Evolutionary conservation across 1,139 yeast species (phyloP).

Genomic region (Blastobotrys niveus): DNA sequence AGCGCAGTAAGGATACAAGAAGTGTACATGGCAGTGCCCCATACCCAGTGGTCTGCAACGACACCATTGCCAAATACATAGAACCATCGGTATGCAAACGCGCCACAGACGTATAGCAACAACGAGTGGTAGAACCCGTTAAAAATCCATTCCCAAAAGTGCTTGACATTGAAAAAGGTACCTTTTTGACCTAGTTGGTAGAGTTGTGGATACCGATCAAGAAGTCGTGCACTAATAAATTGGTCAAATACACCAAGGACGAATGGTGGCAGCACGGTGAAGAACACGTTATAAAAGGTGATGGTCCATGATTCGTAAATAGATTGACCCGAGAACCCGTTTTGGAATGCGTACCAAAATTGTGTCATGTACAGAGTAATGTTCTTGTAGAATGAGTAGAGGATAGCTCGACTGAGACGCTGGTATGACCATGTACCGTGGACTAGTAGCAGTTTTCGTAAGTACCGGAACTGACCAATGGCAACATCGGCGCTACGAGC

Average conservation of each 20-base stretch:
- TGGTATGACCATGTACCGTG: conserved; percentile 99
- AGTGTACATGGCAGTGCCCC: conserved; percentile 91
- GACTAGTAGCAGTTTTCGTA: conserved; percentile 75
- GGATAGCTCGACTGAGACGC: conserved; percentile 82
- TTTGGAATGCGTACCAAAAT: conserved; percentile 93
- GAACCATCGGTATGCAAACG: conserved; percentile 64
- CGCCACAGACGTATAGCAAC: conserved; percentile 68
- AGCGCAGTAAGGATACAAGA: conserved; percentile 83
- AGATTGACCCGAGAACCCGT: conserved; percentile 92
- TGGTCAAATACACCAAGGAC: conserved; percentile 96
- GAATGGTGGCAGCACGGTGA: conserved; percentile 93
- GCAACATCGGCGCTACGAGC: conserved; percentile 97
- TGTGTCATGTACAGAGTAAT: conserved; percentile 95
- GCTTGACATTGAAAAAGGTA: conserved; percentile 79
- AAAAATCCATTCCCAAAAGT: conserved; percentile 95
- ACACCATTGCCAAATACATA: conserved; percentile 58
- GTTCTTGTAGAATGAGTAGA: conserved; percentile 93
- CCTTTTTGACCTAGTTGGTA: conserved; percentile 88
- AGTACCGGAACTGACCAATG: conserved; percentile 88
- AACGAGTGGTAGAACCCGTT: conserved; percentile 96
- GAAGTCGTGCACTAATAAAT: conserved; percentile 81
- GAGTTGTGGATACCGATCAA: conserved; percentile 88
- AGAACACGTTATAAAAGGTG: conserved; percentile 91
- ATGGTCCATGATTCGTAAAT: conserved; percentile 97
- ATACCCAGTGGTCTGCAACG: conserved; percentile 86